A percentile compares a stretch with the other conserved stretches of the same genome.
These are phyloP conservation scores for Amanita exitialis DNA, from an alignment of 768 basidiomycete genomes.

Conservation along the genomic window DNA sequence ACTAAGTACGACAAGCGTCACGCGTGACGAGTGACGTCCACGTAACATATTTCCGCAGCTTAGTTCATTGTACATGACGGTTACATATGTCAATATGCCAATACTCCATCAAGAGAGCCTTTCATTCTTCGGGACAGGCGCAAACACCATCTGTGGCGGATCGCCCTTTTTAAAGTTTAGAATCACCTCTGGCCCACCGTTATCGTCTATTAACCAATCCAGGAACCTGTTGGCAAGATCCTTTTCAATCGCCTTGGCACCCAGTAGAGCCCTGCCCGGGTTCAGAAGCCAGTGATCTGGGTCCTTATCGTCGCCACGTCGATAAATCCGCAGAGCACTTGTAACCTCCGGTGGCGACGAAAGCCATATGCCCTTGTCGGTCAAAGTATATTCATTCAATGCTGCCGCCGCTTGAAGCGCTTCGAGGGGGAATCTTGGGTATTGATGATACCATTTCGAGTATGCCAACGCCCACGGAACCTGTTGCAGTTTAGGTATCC, in stretches of 20 bases:
- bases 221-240: constrained; percentile 28
- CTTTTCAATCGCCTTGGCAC: constrained; percentile 15
- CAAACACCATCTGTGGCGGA: no score
- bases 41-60: no score
- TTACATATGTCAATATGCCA: no score
- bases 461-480: constrained; percentile 44
- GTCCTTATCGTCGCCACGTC: constrained; percentile 31
- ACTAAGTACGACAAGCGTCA: no score
- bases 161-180: constrained; percentile 24
- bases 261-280: constrained; percentile 34
- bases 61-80: no score
- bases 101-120: no score
- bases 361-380: constrained; percentile 40
- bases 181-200: constrained; percentile 37
- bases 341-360: constrained; percentile 26
- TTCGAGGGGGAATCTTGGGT: constrained; percentile 40
- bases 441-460: constrained; percentile 52
- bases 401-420: constrained; percentile 36
- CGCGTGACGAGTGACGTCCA: no score
- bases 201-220: constrained; percentile 27
- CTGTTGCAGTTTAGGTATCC: constrained; percentile 15
- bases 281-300: constrained; percentile 26
- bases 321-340: constrained; percentile 24
- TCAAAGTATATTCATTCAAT: constrained; percentile 43
- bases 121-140: no score